A percentile compares a stretch with the other conserved stretches of the same genome.
Evolutionary conservation across 2,329 filamentous ascomycete species (phyloP).

Genomic region (Hypoxylon sp.): DNA sequence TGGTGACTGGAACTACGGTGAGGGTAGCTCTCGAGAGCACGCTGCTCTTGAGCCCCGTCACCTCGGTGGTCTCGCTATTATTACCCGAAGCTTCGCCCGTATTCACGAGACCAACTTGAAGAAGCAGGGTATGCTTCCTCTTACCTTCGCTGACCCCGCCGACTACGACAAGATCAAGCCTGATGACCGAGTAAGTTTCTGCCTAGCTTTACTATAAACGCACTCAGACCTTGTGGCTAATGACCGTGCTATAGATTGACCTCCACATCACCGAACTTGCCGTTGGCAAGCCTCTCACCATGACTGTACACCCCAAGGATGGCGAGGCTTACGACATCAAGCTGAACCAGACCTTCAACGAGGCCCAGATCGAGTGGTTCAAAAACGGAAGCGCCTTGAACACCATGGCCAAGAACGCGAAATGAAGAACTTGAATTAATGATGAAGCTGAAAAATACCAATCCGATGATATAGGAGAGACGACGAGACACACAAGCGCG

Average conservation of each 20-base stretch:
- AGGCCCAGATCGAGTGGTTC: conserved; percentile 98
- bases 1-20: conserved; percentile 99
- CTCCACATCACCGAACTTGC: conserved; percentile 87
- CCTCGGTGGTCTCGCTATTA: conserved; percentile 95
- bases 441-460: conserved; percentile 8
- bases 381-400: conserved; percentile 97
- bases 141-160: conserved; percentile 92
- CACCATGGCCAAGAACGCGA: conserved; percentile 86
- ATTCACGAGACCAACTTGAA: conserved; percentile 99
- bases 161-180: conserved; percentile 98
- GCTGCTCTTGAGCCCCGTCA: conserved; percentile 97
- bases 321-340: conserved; percentile 82
- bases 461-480: conserved; percentile 36
- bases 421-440: conserved; percentile 44
- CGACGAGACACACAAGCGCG: conserved; percentile 42
- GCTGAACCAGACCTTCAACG: conserved; percentile 97
- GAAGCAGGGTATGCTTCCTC: conserved; percentile 99
- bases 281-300: conserved; percentile 91
- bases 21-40: conserved; percentile 97
- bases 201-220: not conserved
- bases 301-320: conserved; percentile 90
- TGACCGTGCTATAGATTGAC: conserved; percentile 65
- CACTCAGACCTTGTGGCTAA: conserved; percentile 31
- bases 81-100: conserved; percentile 94
- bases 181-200: conserved; percentile 74